Base-by-base conservation (phyloP, 768 basidiomycete genomes). In the Inosperma sp. region DNA sequence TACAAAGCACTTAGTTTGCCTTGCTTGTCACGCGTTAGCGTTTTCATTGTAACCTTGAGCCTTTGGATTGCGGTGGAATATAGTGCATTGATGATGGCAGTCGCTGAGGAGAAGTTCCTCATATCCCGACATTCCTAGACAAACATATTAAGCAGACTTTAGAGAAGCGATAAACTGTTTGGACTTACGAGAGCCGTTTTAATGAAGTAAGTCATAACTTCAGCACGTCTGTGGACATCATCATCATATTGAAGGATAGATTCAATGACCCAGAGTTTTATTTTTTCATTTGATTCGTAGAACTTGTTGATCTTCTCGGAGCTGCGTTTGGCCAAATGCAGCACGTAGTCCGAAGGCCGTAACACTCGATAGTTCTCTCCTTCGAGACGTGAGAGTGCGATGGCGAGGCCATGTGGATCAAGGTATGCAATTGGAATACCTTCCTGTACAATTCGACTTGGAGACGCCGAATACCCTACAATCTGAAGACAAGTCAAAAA, bases 51-150 rank as follows among this genome's bases (percentile, higher is more conserved):
- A 35, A 63, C 55, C 23, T 58, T 60, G 23, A 76, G 56, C 12
- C 64, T 60, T 26, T 68, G 64, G n/a, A 74, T 67, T 2, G 67
- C 59, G 6, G 63, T 48, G 4, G 76, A 77, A 45, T 71, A 62
- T 23, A 78, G 59, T 7, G 74, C 75, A 4, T 58, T 67, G 7
- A 68, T 61, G 31, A 79, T 74, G 2, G 75, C 73, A 4, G 69
- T 65, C 39, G 73, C 59, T 7, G 75, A 75, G 7, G 69, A 65
- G 54, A 71, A 77, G 52, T 79, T 77, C 13, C 69, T 69, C 26
- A 72, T 51, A 40, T 67, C 68, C n/a, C 67, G 62, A 52, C 75
- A 79, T 59, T 75, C 75, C 72, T 76, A 53, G 17, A n/a, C n/a
- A n/a, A n/a, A n/a, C n/a, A n/a, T n/a, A n/a, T n/a, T n/a, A n/a